phyloP scores from a whole-genome alignment of 345 rosid species.

The Trapa bicornis region DNA sequence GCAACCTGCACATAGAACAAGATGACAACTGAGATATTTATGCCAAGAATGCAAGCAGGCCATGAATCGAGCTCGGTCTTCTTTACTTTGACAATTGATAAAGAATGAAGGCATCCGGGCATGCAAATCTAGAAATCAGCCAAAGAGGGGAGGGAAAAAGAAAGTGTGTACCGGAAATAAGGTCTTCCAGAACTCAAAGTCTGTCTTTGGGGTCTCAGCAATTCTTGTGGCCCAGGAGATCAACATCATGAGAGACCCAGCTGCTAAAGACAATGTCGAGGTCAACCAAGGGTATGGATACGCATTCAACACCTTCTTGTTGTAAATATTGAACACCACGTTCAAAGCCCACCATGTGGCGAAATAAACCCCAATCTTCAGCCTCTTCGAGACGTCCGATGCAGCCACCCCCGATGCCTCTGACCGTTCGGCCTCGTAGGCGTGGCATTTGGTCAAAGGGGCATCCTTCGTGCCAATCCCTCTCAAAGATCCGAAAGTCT shows the following conservation, averaged over 20 bases:
- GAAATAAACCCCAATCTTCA: conserved; percentile 78
- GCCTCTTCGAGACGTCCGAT: conserved; percentile 40
- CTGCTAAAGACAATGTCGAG: conserved; percentile 83
- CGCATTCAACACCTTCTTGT: conserved; percentile 95
- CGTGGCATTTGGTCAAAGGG: conserved; percentile 39
- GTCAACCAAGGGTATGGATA: conserved; percentile 97
- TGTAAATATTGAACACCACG: conserved; percentile 89
- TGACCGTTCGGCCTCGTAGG: conserved; percentile 73
- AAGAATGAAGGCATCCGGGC: no score
- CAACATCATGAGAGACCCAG: conserved; percentile 95
- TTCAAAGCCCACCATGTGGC: conserved; percentile 99
- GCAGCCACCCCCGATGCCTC: conserved; percentile 31
- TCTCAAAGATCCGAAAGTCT: conserved; percentile 17
- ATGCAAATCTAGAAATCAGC: neutral
- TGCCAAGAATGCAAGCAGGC: neutral
- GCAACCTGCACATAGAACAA: conserved; percentile 53
- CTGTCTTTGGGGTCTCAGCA: conserved; percentile 85
- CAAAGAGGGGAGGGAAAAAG: conserved; percentile 27
- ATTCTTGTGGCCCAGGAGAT: conserved; percentile 81
- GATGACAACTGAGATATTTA: conserved; percentile 8
- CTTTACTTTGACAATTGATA: no score
- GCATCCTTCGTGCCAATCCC: conserved; percentile 10
- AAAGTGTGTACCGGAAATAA: conserved; percentile 55
- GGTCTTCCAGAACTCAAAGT: conserved; percentile 86
- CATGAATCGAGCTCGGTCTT: neutral